Percentiles rank a stretch among this genome's conserved stretches.
Conservation (phyloP, 495 filamentous ascomycete genomes). For the Haplographium delicatum region DNA sequence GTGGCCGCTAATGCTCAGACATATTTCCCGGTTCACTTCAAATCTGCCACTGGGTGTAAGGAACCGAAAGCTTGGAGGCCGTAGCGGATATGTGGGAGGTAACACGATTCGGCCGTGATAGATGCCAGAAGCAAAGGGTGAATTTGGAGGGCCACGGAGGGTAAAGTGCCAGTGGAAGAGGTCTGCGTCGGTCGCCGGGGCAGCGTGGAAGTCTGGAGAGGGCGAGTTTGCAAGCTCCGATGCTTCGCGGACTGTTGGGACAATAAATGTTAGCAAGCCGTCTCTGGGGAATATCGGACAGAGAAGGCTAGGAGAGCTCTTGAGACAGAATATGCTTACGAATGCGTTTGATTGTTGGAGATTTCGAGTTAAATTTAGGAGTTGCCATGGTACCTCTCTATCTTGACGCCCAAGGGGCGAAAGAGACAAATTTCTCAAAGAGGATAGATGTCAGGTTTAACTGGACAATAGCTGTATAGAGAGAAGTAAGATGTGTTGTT, state of each 20-base stretch:
- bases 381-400: conserved; percentile 19
- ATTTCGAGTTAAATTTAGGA: conserved; percentile 62
- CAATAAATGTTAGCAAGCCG: too few relatives aligned
- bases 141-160: conserved; percentile 77
- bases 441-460: too few relatives aligned
- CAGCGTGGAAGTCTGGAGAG: conserved; percentile 74
- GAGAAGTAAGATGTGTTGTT: too few relatives aligned
- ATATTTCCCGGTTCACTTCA: conserved; percentile 96
- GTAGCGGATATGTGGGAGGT: conserved; percentile 80
- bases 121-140: conserved; percentile 70
- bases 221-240: conserved; percentile 59
- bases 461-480: too few relatives aligned
- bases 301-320: not conserved
- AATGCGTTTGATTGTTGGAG: conserved; percentile 75
- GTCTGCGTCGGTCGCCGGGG: conserved; percentile 69
- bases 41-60: conserved; percentile 87
- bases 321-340: conserved; percentile 46
- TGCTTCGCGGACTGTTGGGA: conserved; percentile 23
- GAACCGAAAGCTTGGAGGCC: conserved; percentile 91
- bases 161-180: conserved; percentile 99
- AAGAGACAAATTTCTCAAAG: too few relatives aligned
- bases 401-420: too few relatives aligned
- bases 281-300: too few relatives aligned
- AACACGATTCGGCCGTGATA: conserved; percentile 96
- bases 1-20: conserved; percentile 85